Conservation (phyloP, 176 grass and related monocot species). For the Ananas comosus region DNA sequence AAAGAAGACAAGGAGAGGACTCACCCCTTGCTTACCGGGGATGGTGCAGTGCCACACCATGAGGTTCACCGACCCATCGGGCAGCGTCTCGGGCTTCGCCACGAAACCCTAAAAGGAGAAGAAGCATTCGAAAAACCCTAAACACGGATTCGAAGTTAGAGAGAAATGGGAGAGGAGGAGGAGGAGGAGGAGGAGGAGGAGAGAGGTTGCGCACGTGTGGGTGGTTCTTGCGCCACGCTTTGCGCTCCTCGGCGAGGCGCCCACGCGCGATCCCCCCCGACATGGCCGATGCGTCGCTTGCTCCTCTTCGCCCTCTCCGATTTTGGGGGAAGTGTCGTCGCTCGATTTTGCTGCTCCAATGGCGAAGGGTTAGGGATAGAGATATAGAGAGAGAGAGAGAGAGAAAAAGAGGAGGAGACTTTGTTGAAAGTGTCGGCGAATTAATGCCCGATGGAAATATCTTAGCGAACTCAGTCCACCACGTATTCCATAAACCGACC, state of each 20-base stretch:
- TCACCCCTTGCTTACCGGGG: conserved; percentile 93
- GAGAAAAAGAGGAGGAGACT: not conserved
- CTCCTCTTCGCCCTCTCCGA: not conserved
- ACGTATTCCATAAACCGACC: too few species aligned
- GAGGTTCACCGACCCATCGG: conserved; percentile 67
- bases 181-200: not conserved
- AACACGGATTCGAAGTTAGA: not conserved
- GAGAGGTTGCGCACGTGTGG: conserved; percentile 49
- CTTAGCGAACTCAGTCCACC: too few species aligned
- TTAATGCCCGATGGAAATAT: too few species aligned
- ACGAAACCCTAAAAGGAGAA: conserved; percentile 58
- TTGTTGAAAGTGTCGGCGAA: too few species aligned
- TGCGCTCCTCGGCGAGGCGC: conserved; percentile 92
- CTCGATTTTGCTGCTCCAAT: too few species aligned
- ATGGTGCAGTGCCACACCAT: conserved; percentile 94
- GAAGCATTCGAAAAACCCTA: conserved; percentile 1
- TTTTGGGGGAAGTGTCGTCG: too few species aligned
- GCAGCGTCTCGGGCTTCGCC: conserved; percentile 69
- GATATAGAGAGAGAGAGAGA: too few species aligned
- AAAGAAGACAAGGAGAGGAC: not conserved
- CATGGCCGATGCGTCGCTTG: conserved; percentile 21
- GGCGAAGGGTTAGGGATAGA: too few species aligned
- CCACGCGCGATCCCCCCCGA: conserved; percentile 79
- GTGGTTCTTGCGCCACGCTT: conserved; percentile 92
- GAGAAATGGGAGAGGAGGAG: not conserved